These are phyloP conservation scores for Moniliella sp. DNA, from an alignment of 1,284 basidiomycete genomes.

Conservation along the genomic window DNA sequence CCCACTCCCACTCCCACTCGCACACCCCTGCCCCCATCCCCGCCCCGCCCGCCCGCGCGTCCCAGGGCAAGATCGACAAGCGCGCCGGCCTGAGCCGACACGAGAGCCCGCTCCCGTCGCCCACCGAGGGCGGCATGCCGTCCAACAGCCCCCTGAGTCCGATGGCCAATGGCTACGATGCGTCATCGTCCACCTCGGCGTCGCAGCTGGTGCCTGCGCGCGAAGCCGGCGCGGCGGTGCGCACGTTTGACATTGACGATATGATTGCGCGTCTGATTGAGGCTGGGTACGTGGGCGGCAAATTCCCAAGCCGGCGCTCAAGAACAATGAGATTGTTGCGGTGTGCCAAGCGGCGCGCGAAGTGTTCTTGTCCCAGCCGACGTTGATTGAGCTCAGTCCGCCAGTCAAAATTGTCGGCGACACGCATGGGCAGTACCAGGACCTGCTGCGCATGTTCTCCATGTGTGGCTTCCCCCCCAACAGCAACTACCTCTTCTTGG, in stretches of 20 bases:
- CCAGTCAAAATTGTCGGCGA: slow-evolving; percentile 99
- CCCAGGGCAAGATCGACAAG: slow-evolving; percentile 20
- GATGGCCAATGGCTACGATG: not conserved
- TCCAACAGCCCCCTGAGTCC: slow-evolving; percentile 4
- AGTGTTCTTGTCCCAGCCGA: slow-evolving; percentile 86
- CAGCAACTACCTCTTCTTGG: slow-evolving; percentile 92
- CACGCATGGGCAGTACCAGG: slow-evolving; percentile 94
- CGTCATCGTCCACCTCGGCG: not conserved
- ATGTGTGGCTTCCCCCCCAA: slow-evolving; percentile 97
- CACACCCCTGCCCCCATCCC: no score
- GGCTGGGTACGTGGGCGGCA: slow-evolving; percentile 92
- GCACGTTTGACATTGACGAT: slow-evolving; percentile 74
- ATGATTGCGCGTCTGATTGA: slow-evolving; percentile 92
- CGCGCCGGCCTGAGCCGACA: slow-evolving; percentile 21
- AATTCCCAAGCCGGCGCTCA: slow-evolving; percentile 84
- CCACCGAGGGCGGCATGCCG: slow-evolving; percentile 15
- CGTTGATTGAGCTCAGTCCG: slow-evolving; percentile 84
- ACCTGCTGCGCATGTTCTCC: slow-evolving; percentile 91
- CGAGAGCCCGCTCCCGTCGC: slow-evolving; percentile 20
- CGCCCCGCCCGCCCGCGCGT: no score
- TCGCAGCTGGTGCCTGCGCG: not conserved
- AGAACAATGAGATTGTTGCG: slow-evolving; percentile 83
- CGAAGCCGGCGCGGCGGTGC: slow-evolving; percentile 6
- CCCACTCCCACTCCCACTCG: no score
- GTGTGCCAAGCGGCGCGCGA: slow-evolving; percentile 92